Evolutionary conservation across 495 filamentous ascomycete species (phyloP).

Genomic region (Friedmanniomyces endolithicus): DNA sequence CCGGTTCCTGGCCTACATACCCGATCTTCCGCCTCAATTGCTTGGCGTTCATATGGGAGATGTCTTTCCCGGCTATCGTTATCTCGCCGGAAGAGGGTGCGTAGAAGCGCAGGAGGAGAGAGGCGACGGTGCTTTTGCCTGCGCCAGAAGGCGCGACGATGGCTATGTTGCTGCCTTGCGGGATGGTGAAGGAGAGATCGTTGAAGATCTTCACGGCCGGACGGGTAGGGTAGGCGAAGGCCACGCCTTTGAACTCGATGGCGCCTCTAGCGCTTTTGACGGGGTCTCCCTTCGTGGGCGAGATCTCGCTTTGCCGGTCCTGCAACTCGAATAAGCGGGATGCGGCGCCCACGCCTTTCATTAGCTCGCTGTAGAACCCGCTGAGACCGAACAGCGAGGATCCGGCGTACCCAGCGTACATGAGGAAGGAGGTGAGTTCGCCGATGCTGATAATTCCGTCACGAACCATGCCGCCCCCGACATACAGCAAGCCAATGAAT

Average conservation of each 20-base stretch:
- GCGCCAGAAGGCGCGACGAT: slow-evolving; percentile 92
- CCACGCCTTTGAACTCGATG: slow-evolving; percentile 32
- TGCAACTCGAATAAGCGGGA: slow-evolving; percentile 91
- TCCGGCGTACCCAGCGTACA: slow-evolving; percentile 93
- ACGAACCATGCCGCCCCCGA: slow-evolving; percentile 80
- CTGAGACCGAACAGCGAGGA: slow-evolving; percentile 84
- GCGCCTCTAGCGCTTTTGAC: slow-evolving; percentile 72
- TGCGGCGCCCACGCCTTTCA: slow-evolving; percentile 96
- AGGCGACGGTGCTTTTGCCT: slow-evolving; percentile 88
- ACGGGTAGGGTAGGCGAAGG: slow-evolving; percentile 22
- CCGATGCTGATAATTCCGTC: slow-evolving; percentile 76
- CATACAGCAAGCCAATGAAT: slow-evolving; percentile 79
- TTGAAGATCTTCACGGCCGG: slow-evolving; percentile 78
- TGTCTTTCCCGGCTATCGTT: slow-evolving; percentile 71
- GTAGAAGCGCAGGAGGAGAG: slow-evolving; percentile 82
- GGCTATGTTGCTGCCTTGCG: slow-evolving; percentile 84
- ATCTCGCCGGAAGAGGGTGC: slow-evolving; percentile 66
- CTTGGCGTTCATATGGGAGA: slow-evolving; percentile 82
- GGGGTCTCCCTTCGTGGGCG: slow-evolving; percentile 62
- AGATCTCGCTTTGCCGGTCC: slow-evolving; percentile 78
- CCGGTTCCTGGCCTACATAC: slow-evolving; percentile 88
- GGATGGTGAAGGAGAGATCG: slow-evolving; percentile 76
- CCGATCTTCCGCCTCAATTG: slow-evolving; percentile 88
- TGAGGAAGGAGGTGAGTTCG: slow-evolving; percentile 91
- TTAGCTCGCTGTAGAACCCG: slow-evolving; percentile 93